Conservation (phyloP, 2,329 filamentous ascomycete species). For the Lasiodiplodia theobromae region DNA sequence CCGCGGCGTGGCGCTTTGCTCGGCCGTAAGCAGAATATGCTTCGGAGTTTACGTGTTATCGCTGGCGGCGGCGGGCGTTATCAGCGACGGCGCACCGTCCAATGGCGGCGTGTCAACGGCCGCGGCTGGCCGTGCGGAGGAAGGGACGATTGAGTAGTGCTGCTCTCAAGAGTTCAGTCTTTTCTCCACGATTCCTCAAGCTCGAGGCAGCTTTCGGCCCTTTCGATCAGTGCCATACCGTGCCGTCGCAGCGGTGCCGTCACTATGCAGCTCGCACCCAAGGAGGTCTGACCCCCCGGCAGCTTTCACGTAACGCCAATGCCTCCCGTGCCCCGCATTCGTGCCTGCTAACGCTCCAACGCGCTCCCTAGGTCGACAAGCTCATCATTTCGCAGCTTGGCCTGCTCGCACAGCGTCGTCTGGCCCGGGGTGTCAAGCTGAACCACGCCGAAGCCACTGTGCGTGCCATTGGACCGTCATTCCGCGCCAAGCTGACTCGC, state of each 20-base stretch:
- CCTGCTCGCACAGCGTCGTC: constrained; percentile 82
- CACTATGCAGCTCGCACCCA: constrained; percentile 30
- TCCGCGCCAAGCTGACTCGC: constrained; percentile 38
- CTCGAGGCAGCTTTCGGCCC: constrained; percentile 25
- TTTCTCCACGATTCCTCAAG: constrained; percentile 6
- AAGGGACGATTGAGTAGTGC: background rate
- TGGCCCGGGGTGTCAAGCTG: constrained; percentile 85
- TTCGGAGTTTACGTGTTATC: constrained; percentile 19
- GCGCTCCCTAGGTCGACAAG: constrained; percentile 79
- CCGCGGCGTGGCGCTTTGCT: constrained; percentile 10
- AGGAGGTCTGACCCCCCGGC: constrained; percentile 22
- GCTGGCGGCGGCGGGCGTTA: constrained; percentile 7
- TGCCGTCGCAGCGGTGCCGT: constrained; percentile 17
- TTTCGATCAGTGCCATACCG: constrained; percentile 9
- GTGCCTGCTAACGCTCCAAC: constrained; percentile 3
- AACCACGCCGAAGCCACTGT: constrained; percentile 91
- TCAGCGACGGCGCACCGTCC: background rate
- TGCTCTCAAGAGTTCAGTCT: constrained; percentile 1
- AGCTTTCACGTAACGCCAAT: constrained; percentile 11
- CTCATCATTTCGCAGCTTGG: constrained; percentile 90
- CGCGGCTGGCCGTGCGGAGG: background rate
- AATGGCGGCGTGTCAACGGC: background rate
- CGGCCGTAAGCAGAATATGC: background rate
- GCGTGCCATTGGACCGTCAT: constrained; percentile 36
- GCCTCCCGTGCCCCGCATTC: background rate